Evolutionary conservation across 805 yeast species (phyloP).

Genomic region (Pichia membranifaciens): DNA sequence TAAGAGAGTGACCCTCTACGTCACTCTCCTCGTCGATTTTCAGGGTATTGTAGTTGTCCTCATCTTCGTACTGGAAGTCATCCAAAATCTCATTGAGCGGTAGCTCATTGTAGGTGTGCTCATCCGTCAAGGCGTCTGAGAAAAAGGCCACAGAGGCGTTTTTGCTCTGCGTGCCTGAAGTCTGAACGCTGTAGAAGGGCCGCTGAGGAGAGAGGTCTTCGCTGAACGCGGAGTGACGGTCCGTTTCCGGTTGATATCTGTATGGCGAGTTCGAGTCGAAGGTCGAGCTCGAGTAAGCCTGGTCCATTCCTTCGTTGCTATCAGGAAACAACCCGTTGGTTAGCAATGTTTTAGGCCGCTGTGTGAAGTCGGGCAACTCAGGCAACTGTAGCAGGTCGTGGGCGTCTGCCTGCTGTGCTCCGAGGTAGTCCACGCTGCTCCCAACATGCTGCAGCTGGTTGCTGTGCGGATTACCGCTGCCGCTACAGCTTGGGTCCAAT

Average conservation of each 20-base stretch:
- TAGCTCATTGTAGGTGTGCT: slow-evolving; percentile 20
- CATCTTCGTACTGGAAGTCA: slow-evolving; percentile 12
- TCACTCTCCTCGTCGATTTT: neutral
- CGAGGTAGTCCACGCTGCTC: too few species aligned
- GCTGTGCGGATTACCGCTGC: neutral
- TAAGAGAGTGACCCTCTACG: neutral
- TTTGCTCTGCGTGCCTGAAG: slow-evolving; percentile 6
- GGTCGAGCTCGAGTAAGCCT: neutral
- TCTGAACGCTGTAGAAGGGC: neutral
- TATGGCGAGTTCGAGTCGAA: neutral
- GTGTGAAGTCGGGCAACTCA: slow-evolving; percentile 10
- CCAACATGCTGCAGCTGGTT: neutral
- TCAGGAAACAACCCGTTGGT: neutral
- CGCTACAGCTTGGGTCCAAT: neutral
- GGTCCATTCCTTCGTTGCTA: neutral
- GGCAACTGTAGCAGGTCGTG: slow-evolving; percentile 5
- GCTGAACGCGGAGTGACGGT: too few species aligned
- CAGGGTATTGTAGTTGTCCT: slow-evolving; percentile 2
- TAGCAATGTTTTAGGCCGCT: slow-evolving; percentile 7
- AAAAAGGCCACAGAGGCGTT: slow-evolving; percentile 25
- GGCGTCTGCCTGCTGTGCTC: neutral
- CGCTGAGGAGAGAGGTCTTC: neutral
- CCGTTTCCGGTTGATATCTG: neutral
- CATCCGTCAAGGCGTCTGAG: slow-evolving; percentile 24
- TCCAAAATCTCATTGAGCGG: slow-evolving; percentile 14